Evolutionary conservation across 1,139 yeast species (phyloP), one percentile per base, ranked within the genome.

Genomic region (Candida sojae): DNA sequence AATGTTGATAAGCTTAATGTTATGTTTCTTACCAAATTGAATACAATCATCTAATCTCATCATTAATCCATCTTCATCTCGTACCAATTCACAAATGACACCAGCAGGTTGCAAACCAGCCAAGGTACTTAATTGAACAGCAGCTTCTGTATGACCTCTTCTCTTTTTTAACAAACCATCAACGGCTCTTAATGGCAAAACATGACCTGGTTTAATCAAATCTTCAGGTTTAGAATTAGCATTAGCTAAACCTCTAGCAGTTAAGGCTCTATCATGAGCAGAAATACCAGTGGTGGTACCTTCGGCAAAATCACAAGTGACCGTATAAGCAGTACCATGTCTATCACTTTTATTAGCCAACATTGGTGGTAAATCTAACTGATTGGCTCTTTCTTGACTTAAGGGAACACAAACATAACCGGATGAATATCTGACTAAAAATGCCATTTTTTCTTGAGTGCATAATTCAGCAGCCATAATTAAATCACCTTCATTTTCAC

Each of bases 281-380:
- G 96, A 87, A 47, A 93, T 95, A 12, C 99, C 99, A 0, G 99
- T 93, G n/a, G 99, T 89, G 35, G 98, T 92, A 32, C 96, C 96
- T 48, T 82, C 79, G 34, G 77, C 83, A 56, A 75, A 84, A 66
- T 95, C 99, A 50, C 91, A 89, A 1, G 98, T 89, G 44, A 93
- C 84, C 1, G 99, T 93, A 69, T 93, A 95, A 2, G 98, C 98
- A 6, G 99, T 95, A 11, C 96, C 96, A 62, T 93, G 97, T 66
- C 96, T 84, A 64, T 95, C 99, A 7, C 87, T 78, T 56, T 67
- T 64, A 53, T 79, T 66, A 13, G 77, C 71, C 48, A 84, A 70
- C 96, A 95, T 88, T 46, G 89, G 79, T 35, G 92, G 96, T 52
- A 95, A 78, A 38, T 86, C 86, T 47, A 93, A 77, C 44, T 76